Evolutionary conservation across 176 grass and related monocot species (phyloP).

Genomic region (Hsuehochloa calcarea): DNA sequence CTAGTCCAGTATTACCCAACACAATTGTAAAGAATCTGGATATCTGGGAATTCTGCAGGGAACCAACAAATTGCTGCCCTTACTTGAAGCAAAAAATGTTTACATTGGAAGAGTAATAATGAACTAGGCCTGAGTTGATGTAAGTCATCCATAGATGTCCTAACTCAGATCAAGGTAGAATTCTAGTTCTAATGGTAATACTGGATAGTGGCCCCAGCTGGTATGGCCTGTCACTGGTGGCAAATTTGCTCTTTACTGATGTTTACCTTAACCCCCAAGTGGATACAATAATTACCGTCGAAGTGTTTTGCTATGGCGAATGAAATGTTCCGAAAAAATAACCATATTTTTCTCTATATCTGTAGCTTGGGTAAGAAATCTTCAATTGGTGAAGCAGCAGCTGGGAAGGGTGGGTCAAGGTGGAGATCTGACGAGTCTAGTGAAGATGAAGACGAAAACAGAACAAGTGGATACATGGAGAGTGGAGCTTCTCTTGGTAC

Average conservation of each 20-base stretch:
- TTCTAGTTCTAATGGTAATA: not conserved
- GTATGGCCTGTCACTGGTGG: not conserved
- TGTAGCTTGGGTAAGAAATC: conserved; percentile 39
- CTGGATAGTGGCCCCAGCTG: not conserved
- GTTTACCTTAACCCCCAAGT: not conserved
- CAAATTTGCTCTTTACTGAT: not conserved
- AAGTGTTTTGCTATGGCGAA: not conserved
- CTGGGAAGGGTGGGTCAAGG: conserved; percentile 47
- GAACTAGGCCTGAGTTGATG: not conserved
- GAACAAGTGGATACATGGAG: conserved; percentile 8
- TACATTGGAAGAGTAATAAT: not conserved
- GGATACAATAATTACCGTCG: not conserved
- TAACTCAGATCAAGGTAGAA: not conserved
- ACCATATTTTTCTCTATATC: not conserved
- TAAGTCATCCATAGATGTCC: not conserved
- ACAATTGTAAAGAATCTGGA: not conserved
- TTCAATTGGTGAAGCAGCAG: conserved; percentile 17
- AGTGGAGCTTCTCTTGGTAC: conserved; percentile 35
- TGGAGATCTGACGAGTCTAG: conserved; percentile 85
- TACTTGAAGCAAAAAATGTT: not conserved
- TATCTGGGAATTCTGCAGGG: not conserved
- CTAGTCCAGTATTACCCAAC: not conserved
- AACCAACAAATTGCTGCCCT: not conserved
- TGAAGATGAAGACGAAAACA: conserved; percentile 55
- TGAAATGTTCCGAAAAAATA: not conserved